Evolutionary conservation across 768 basidiomycete genomes (phyloP), one percentile per base, ranked within the genome.

Genomic region (Mycena metata): DNA sequence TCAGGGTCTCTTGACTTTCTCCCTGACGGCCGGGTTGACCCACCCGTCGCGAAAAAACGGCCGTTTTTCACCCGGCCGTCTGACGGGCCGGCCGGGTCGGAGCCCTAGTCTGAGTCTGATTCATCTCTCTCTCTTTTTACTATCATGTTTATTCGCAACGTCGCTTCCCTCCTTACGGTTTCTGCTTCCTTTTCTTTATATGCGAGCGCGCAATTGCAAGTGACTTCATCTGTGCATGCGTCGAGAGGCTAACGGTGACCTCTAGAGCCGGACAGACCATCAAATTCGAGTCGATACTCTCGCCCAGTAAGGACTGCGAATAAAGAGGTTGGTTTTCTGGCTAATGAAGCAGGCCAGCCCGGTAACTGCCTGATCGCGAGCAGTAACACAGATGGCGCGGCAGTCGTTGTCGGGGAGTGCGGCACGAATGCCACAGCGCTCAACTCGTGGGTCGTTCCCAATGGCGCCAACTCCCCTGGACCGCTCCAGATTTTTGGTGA

Each of bases 381-480:
- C 10, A 42, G 26, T 39, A 58, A 65, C 16, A 55, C 64, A 15
- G 64, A 70, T 15, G 69, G 64, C 16, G 64, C 69, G 7, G 24
- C 69, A 4, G 69, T 70, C 17, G n/a, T 66, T 2, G 56, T 70
- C 26, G 11, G 39, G 17, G 36, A 13, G 39, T 70, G 69, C 42
- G 46, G 36, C 0, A 60, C 42, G 1, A 62, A 65, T 9, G 51
- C 51, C 5, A 60, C 68, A 19, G 16, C 43, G 9, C 60, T 66
- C 59, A 70, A 66, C 52, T 57, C 64, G 0, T 66, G 64, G 64
- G 55, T 61, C 33, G 23, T 66, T 4, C 64, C 69, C 42, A 49
- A 66, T 26, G 60, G 59, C 36, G 24, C 11, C 8, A n/a, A 33
- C 26, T 33, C 13, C 5, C 39, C 43, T 11, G 69, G 64, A 39